Conservation (phyloP, 2,329 filamentous ascomycete species). For the Nothopassalora personata region DNA sequence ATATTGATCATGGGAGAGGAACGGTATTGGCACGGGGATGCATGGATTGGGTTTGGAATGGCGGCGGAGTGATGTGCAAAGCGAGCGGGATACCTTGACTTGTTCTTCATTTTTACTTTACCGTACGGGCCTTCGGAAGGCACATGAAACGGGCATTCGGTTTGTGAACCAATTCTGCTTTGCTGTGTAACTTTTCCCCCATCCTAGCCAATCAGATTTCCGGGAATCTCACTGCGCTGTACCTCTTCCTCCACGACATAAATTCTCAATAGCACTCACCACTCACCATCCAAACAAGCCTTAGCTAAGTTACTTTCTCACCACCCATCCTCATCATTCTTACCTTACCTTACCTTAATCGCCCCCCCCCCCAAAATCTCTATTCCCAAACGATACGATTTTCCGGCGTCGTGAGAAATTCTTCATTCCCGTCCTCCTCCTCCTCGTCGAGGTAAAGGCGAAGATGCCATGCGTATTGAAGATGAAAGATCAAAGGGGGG, state of each 20-base stretch:
- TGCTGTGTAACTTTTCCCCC: neutral
- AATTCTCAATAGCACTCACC: neutral
- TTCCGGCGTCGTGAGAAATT: too few relatives aligned
- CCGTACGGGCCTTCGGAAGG: neutral
- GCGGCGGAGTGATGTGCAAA: neutral
- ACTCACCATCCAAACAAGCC: neutral
- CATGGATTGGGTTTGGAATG: neutral
- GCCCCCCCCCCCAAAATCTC: too few relatives aligned
- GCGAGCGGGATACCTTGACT: neutral
- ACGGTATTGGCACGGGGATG: neutral
- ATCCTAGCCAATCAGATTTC: too few relatives aligned
- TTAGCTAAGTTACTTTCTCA: neutral
- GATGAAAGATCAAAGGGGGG: too few relatives aligned
- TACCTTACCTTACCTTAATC: too few relatives aligned
- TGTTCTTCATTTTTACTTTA: neutral
- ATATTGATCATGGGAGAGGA: neutral
- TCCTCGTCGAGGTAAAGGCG: too few relatives aligned
- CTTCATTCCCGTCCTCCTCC: too few relatives aligned
- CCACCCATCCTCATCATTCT: neutral
- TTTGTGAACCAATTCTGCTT: neutral
- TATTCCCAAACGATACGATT: too few relatives aligned
- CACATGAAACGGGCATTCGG: neutral
- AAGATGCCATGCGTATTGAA: too few relatives aligned
- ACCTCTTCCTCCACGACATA: neutral
- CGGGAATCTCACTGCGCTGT: too few relatives aligned